A percentile compares a stretch with the other conserved stretches of the same genome.
phyloP scores from a whole-genome alignment of 2,329 filamentous ascomycete genomes.

The Arthrobotrys conoides region DNA sequence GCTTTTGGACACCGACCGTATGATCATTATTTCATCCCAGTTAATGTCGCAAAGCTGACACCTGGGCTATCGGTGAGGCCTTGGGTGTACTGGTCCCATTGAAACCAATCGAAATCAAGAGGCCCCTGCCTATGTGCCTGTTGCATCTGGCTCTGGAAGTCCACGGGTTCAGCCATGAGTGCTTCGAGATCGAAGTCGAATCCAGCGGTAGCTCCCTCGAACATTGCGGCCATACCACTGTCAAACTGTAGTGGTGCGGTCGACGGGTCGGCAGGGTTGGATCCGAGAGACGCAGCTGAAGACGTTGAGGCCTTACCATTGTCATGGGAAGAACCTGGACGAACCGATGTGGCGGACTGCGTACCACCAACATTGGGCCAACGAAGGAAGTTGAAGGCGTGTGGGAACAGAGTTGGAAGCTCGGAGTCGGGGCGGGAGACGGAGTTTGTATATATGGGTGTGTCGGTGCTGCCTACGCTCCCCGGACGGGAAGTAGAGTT shows the following conservation, averaged over 20 bases:
- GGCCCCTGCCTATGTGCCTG: slow-evolving; percentile 63
- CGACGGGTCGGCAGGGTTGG: slow-evolving; percentile 22
- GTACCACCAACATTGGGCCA: slow-evolving; percentile 54
- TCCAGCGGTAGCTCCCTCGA: slow-evolving; percentile 46
- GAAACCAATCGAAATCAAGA: slow-evolving; percentile 64
- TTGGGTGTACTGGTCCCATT: slow-evolving; percentile 62
- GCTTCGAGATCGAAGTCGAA: slow-evolving; percentile 63
- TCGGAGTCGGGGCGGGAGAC: slow-evolving; percentile 28
- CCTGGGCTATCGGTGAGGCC: slow-evolving; percentile 55
- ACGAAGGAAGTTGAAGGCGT: slow-evolving; percentile 58
- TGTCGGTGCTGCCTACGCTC: slow-evolving; percentile 33
- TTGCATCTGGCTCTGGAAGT: slow-evolving; percentile 64
- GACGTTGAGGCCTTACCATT: slow-evolving; percentile 28
- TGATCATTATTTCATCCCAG: slow-evolving; percentile 29
- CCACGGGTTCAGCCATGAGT: slow-evolving; percentile 63
- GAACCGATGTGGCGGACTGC: slow-evolving; percentile 16
- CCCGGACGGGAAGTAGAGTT: slow-evolving; percentile 29
- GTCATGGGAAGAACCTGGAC: slow-evolving; percentile 51
- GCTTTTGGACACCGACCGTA: not conserved
- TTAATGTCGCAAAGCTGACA: slow-evolving; percentile 44
- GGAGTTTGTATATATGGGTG: slow-evolving; percentile 14
- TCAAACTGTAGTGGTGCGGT: slow-evolving; percentile 32
- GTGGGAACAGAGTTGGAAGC: slow-evolving; percentile 48
- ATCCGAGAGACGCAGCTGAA: slow-evolving; percentile 21
- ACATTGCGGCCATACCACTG: slow-evolving; percentile 40